Base-by-base conservation (phyloP, 345 rosid species). In the Hibiscus tridactylites region DNA sequence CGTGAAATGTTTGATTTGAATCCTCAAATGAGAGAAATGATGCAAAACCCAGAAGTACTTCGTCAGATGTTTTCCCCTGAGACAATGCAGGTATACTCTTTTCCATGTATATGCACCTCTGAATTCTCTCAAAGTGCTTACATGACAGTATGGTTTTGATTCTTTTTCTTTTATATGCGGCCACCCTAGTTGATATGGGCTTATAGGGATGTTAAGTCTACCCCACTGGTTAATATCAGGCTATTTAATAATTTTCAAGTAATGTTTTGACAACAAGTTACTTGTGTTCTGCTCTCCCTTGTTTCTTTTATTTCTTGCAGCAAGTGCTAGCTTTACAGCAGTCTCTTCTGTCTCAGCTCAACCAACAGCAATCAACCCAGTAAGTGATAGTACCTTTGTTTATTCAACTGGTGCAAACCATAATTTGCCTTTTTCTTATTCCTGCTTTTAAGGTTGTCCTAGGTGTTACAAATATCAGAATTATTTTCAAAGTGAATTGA, bases 271-370 rank as follows among this genome's bases (percentile, higher is more conserved):
- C 26, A 17, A 3, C 0, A 44, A 10, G 33, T 44, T 9, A 19
- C 56, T 15, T 54, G 53, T 66, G 39, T 61, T 24, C 71, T 49
- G 53, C 11, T 71, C 65, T 78, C 59, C 62, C 64, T 68, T 7
- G 24, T 78, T 73, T 61, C 68, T 37, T 6, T n/a, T 33, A 29
- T 61, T 61, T n/a, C 65, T 28, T 75, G 79, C 78, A 88, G 89
- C 86, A 84, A 83, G 78, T 88, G 88, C 79, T 82, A 72, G 29
- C 85, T 57, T 28, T 87, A 69, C 89, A 90, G 82, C 93, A 87
- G 74, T 78, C 96, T 28, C 73, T 92, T 72, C 10, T 86, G 60
- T 82, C 93, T 74, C 97, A 88, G 80, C 83, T 80, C 39, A 85
- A 84, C 39, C 89, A 75, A 79, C 84, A 80, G 80, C 89, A 86